A percentile compares a stretch with the other conserved stretches of the same genome.
These are phyloP conservation scores for Candida nonsorbophila DNA, from an alignment of 805 yeast genomes.

Conservation along the genomic window DNA sequence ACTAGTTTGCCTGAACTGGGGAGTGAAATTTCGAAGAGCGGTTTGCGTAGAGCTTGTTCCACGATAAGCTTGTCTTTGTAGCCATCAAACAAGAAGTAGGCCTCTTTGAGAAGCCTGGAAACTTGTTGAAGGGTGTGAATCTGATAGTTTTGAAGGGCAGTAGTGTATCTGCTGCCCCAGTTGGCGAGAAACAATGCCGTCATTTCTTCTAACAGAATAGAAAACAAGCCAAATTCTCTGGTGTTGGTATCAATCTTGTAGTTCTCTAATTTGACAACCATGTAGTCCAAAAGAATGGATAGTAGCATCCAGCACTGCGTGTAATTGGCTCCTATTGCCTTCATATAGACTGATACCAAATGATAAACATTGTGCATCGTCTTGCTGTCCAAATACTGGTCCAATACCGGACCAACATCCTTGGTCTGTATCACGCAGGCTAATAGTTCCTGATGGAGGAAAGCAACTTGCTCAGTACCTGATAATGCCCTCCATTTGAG, in stretches of 20 bases:
- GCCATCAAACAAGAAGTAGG: constrained; percentile 25
- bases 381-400: constrained; percentile 14
- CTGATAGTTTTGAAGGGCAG: constrained; percentile 7
- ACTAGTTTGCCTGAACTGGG: constrained; percentile 5
- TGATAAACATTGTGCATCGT: constrained; percentile 14
- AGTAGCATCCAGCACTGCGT: constrained; percentile 25
- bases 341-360: constrained; percentile 22
- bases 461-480: constrained; percentile 16
- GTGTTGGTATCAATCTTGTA: constrained; percentile 16
- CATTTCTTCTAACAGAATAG: constrained; percentile 17
- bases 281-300: constrained; percentile 16
- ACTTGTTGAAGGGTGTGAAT: constrained; percentile 5
- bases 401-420: constrained; percentile 14
- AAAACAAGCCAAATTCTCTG: constrained; percentile 16
- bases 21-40: constrained; percentile 5
- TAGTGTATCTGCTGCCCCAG: constrained; percentile 6
- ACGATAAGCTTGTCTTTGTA: constrained; percentile 22
- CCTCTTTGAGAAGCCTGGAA: constrained; percentile 12
- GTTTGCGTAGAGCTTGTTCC: too few species aligned
- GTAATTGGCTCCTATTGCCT: constrained; percentile 13
- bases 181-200: constrained; percentile 6
- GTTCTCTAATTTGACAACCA: constrained; percentile 9
- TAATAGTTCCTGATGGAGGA: constrained; percentile 20
- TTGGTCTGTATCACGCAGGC: constrained; percentile 9
- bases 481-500: constrained; percentile 12